Conservation (phyloP, 768 basidiomycete genomes). For the Amylocystis lapponica region DNA sequence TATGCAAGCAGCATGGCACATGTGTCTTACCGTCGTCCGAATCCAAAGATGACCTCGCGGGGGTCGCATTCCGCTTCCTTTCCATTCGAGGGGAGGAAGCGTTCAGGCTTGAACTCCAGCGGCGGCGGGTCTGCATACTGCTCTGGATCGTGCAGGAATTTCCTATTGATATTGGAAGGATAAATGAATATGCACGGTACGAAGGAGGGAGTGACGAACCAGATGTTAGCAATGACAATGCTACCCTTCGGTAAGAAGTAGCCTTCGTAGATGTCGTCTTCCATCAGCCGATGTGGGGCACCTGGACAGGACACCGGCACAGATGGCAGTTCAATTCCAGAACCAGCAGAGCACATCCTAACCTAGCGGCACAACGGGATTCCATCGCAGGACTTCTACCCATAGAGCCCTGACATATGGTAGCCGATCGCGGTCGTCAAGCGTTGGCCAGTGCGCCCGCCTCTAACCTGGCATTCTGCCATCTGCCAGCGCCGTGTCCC, state of each 20-base stretch:
- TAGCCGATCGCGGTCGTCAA: conserved; percentile 13
- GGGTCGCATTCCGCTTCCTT: conserved; percentile 21
- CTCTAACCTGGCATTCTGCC: no score
- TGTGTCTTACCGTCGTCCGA: conserved; percentile 24
- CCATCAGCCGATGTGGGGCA: conserved; percentile 15
- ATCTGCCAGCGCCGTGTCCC: no score
- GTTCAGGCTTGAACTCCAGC: conserved; percentile 22
- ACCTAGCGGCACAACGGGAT: conserved; percentile 30
- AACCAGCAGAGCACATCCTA: background rate
- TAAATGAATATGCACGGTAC: background rate
- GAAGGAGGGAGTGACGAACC: conserved; percentile 8
- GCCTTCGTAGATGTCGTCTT: conserved; percentile 24
- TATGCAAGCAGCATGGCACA: background rate
- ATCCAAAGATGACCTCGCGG: conserved; percentile 28
- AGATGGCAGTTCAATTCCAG: no score
- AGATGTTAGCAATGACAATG: conserved; percentile 20
- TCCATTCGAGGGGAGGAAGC: conserved; percentile 13
- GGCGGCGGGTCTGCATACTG: conserved; percentile 27
- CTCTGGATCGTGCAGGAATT: conserved; percentile 19
- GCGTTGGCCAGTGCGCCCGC: no score
- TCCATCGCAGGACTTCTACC: conserved; percentile 31
- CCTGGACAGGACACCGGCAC: no score
- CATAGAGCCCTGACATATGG: conserved; percentile 21
- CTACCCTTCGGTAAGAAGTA: conserved; percentile 25
- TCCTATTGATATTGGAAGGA: conserved; percentile 11